Evolutionary conservation across 1,139 yeast genomes (phyloP).

Genomic region (Saccharomycopsis hybrid): DNA sequence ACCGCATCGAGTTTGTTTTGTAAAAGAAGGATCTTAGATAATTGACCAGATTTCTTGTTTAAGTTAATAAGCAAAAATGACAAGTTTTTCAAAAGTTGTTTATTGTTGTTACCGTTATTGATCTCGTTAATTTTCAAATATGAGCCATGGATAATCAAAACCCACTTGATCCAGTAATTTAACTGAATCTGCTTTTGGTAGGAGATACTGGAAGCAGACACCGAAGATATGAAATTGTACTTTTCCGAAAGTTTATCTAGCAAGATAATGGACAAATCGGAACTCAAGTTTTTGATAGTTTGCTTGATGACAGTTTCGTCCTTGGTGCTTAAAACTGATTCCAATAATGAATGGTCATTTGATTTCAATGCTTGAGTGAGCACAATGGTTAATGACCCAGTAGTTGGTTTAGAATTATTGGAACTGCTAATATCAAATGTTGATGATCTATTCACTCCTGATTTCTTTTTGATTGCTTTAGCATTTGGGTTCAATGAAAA

Average conservation of each 20-base stretch:
- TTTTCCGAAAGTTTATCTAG: constrained; percentile 82
- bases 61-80: constrained; percentile 75
- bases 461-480: constrained; percentile 30
- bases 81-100: constrained; percentile 29
- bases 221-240: constrained; percentile 21
- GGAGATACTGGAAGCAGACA: constrained; percentile 36
- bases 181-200: constrained; percentile 56
- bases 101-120: constrained; percentile 25
- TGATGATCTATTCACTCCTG: constrained; percentile 23
- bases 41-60: constrained; percentile 62
- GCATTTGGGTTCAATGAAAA: constrained; percentile 29
- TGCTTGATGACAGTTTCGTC: constrained; percentile 70
- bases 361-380: constrained; percentile 67
- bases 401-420: constrained; percentile 32
- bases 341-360: constrained; percentile 66
- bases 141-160: constrained; percentile 86
- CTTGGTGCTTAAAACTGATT: constrained; percentile 69
- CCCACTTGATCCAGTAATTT: constrained; percentile 91
- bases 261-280: constrained; percentile 65
- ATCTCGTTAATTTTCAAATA: constrained; percentile 53
- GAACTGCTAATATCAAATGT: constrained; percentile 1
- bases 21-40: constrained; percentile 73
- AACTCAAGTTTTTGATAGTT: constrained; percentile 64
- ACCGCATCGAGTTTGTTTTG: constrained; percentile 77
- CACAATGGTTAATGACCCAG: constrained; percentile 61